Evolutionary conservation across 1,284 basidiomycete species (phyloP).

Genomic region (Tremellales sp.): DNA sequence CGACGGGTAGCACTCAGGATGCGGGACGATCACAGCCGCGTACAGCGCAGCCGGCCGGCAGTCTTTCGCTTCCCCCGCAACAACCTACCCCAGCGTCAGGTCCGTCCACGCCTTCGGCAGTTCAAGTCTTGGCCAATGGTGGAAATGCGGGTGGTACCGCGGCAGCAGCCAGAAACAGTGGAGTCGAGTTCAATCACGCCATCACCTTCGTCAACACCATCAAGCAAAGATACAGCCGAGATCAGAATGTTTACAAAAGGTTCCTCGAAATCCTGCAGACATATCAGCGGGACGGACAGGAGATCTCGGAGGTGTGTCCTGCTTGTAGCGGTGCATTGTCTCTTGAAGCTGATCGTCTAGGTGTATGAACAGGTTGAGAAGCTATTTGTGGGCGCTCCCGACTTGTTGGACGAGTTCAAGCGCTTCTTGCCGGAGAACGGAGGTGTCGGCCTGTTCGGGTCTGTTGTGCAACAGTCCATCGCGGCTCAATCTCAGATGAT

Average conservation of each 20-base stretch:
- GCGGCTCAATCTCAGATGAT: conserved; percentile 7
- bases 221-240: conserved; percentile 87
- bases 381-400: conserved; percentile 88
- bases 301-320: conserved; percentile 81
- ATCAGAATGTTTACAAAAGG: conserved; percentile 94
- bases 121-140: conserved; percentile 34
- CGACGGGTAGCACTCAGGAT: conserved; percentile 19
- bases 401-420: conserved; percentile 92
- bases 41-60: neutral
- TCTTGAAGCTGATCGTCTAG: conserved; percentile 50
- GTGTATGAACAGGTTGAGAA: conserved; percentile 89
- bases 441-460: conserved; percentile 37
- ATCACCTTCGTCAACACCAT: conserved; percentile 99
- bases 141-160: conserved; percentile 4
- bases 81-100: conserved; percentile 23
- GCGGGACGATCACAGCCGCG: too few species aligned
- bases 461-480: conserved; percentile 29
- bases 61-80: neutral
- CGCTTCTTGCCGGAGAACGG: conserved; percentile 77
- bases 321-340: too few species aligned
- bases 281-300: conserved; percentile 90
- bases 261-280: conserved; percentile 97
- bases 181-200: conserved; percentile 86
- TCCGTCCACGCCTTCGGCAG: conserved; percentile 42
- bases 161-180: neutral